Base-by-base conservation (phyloP, 108 stramenopile species). In the Conticribra guillardii region DNA sequence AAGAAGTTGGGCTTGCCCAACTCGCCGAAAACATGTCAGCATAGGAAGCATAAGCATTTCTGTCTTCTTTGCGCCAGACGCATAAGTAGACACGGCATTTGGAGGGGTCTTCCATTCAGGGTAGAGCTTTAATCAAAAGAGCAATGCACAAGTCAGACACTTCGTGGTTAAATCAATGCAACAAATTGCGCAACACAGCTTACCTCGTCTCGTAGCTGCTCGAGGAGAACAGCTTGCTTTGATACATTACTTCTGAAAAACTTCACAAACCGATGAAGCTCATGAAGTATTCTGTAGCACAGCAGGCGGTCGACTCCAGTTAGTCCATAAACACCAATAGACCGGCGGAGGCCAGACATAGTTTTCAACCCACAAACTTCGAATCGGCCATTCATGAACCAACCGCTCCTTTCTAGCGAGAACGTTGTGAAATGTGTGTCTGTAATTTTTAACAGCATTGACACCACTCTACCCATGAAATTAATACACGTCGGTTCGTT, bases 1-100 rank as follows among this genome's bases (percentile, higher is more conserved):
- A 3, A 89, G 53, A 16, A 89, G 70, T 66, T 89, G 88, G 1
- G 76, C 71, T 28, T 83, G 88, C 7, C 88, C 88, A n/a, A 89
- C 58, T 7, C 79, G 67, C 44, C 85, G 79, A 31, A 83, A 71
- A 59, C 76, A 80, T 0, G 72, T 83, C 41, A 86, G 52, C 57
- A 86, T 76, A 5, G 85, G 85, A 50, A 83, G 74, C 70, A 83
- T 75, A 16, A 83, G 71, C 71, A 75, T 80, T 64, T 82, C 79
- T 0, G 79, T 69, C 62, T 86, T 86, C 37, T 81, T 83, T 8
- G 79, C 44, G 17, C 71, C 82, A 49, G 61, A 33, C 1, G 67
- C 58, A 67, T 86, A 86, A 30, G 83, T 64, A 15, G 60, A 44
- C 37, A 73, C 56, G 26, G 70, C 76, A 23, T 72, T 60, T 26